Base-by-base conservation (phyloP, 2,329 filamentous ascomycete species). In the Ophiosphaerella herpotricha region DNA sequence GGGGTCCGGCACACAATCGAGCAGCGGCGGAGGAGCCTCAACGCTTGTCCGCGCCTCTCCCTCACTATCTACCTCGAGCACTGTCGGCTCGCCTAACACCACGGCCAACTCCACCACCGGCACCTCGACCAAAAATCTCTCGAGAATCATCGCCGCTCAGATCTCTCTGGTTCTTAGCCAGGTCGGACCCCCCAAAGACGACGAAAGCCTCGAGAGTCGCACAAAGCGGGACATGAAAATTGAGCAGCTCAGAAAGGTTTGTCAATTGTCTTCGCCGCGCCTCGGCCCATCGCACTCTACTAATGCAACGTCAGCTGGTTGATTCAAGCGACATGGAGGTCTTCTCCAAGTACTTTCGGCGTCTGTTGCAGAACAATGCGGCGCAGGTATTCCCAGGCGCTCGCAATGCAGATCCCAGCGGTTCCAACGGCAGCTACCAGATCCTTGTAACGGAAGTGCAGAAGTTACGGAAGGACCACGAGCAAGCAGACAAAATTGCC, bases 261-360 rank as follows among this genome's bases (percentile, higher is more conserved):
- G 83, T 67, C 40, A 46, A 39, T 21, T 46, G 32, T 48, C 38
- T 31, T 37, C 40, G 46, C 43, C 42, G 50, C 47, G 40, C 51
- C 18, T 45, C 26, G 31, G 40, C 43, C 44, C 41, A 24, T 38
- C 14, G 21, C 33, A 9, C 42, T 21, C n/a, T 56, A 49, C 64
- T 71, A 48, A 71, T 52, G 29, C 33, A 24, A 35, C 18, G 11
- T 45, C 59, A 96, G 90, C 86, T 97, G 74, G 88, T 97, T 78
- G 88, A 96, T 85, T 92, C 93, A 68, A 88, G 96, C 91, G 92
- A 92, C 72, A 99, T 99, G 93, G 95, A 99, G 82, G 91, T 97
- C 72, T 97, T 92, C 74, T 87, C 90, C 54, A 95, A 92, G 80
- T 97, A 94, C 76, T 96, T 99, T 77, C 87, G 91, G 75, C 90